Percentiles rank a stretch among this genome's conserved stretches.
phyloP scores from a whole-genome alignment of 2,329 filamentous ascomycete species.

The Colletotrichum orchidophilum region DNA sequence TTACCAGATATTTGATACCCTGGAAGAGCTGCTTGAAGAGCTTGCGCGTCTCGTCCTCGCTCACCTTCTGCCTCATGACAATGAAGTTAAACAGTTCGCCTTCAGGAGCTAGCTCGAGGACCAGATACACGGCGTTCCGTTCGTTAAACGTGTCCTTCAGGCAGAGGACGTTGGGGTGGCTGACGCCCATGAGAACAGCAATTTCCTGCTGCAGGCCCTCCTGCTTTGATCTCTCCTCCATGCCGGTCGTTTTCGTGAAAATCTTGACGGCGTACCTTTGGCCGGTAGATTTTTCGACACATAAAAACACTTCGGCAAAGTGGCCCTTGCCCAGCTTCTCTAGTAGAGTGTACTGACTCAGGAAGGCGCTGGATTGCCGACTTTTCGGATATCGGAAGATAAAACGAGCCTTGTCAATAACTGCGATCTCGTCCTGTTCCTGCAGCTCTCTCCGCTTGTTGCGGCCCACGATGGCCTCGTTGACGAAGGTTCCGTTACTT shows the following conservation, averaged over 20 bases:
- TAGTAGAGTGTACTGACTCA: conserved; percentile 84
- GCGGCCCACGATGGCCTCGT: conserved; percentile 87
- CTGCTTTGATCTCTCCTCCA: conserved; percentile 83
- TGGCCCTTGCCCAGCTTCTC: conserved; percentile 93
- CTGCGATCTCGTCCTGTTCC: conserved; percentile 89
- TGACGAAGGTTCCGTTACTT: conserved; percentile 96
- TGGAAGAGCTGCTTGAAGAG: conserved; percentile 93
- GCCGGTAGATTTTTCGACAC: conserved; percentile 85
- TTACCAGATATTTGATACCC: conserved; percentile 92
- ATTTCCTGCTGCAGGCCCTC: conserved; percentile 95
- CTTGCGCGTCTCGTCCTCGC: conserved; percentile 84
- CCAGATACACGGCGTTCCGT: conserved; percentile 86
- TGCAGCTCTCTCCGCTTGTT: conserved; percentile 91
- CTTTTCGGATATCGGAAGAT: conserved; percentile 89
- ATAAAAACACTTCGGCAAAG: conserved; percentile 93
- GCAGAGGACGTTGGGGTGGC: conserved; percentile 91
- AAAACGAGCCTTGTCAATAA: conserved; percentile 86
- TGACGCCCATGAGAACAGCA: conserved; percentile 95
- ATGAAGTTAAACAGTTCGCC: conserved; percentile 98
- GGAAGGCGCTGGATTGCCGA: conserved; percentile 79
- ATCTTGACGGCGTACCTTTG: conserved; percentile 91
- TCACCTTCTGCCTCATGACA: conserved; percentile 87
- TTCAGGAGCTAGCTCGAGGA: conserved; percentile 89
- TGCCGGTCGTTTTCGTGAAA: conserved; percentile 86
- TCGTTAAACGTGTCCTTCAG: conserved; percentile 97